Percentiles rank a stretch among this genome's conserved stretches.
These are phyloP conservation scores for Collybiopsis confluens DNA, from an alignment of 768 basidiomycete genomes.

Conservation along the genomic window DNA sequence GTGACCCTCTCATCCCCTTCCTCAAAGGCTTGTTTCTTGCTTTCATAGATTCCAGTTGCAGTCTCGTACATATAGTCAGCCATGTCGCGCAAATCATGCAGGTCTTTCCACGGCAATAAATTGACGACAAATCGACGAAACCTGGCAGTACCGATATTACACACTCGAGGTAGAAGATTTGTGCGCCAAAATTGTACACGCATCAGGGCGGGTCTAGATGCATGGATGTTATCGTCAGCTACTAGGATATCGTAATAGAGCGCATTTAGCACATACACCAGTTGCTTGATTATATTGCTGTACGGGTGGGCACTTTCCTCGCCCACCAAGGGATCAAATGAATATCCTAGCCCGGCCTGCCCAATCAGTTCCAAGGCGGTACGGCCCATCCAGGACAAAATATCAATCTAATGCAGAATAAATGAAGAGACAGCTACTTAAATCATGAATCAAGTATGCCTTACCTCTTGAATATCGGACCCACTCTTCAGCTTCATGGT, in stretches of 20 bases:
- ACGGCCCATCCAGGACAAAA: constrained; percentile 6
- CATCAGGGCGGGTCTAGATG: not conserved
- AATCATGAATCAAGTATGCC: constrained; percentile 20
- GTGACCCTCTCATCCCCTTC: constrained; percentile 20
- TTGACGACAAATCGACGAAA: constrained; percentile 22
- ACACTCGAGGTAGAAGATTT: constrained; percentile 17
- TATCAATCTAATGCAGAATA: constrained; percentile 18
- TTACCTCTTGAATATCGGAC: not conserved
- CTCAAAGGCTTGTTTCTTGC: constrained; percentile 24
- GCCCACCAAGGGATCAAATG: constrained; percentile 1
- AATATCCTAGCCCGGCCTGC: constrained; percentile 6
- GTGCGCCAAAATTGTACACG: not conserved
- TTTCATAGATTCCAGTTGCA: constrained; percentile 20
- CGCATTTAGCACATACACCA: not conserved
- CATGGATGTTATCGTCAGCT: not conserved
- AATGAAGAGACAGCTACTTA: no score
- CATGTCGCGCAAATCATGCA: constrained; percentile 21
- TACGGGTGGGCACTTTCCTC: constrained; percentile 2
- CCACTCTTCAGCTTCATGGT: not conserved
- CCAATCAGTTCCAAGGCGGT: constrained; percentile 6
- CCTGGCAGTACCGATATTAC: constrained; percentile 19
- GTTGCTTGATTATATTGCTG: not conserved
- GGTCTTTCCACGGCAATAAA: constrained; percentile 15
- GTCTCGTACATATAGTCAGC: constrained; percentile 24
- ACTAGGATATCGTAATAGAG: not conserved